Evolutionary conservation across 192 early-diverging fungal genomes (phyloP), one percentile per base, ranked within the genome.

Genomic region (Coemansia sp.): DNA sequence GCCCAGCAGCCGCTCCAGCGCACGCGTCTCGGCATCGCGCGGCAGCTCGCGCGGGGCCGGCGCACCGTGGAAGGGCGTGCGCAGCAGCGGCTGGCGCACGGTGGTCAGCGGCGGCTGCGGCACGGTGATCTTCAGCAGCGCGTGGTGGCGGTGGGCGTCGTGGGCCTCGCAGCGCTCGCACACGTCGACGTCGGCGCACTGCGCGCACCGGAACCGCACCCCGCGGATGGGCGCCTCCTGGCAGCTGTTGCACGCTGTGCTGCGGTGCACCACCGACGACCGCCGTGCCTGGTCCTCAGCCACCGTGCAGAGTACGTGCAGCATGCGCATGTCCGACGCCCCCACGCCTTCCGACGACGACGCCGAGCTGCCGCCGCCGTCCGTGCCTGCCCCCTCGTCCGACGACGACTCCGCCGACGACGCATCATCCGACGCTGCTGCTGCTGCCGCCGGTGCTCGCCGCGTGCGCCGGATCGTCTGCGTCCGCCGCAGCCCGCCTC

Each of bases 161-260:
- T 94, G 88, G 5, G 91, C 91, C 72, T 99, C 97, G 78, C 97
- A 99, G 4, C 85, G 73, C 64, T 94, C 92, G 75, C 97, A 99
- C 14, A 99, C 75, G 83, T 99, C 97, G 68, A 88, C 93, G 62
- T 95, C 93, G 45, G 92, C 86, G 66, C 97, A 99, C 64, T 98
- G 95, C 36, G 92, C 90, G 70, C 97, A 99, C 70, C 94, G 95
- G 87, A 91, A 98, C 3, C 97, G 89, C 19, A 89, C 75, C 7
- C 97, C 97, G 27, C 94, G 88, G 63, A 99, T 92, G 2, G 97
- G 97, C 29, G 90, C 86, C 31, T 87, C 86, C 19, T 86, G 86
- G 73, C 97, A 99, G 77, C 90, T 88, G 78, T 95, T 93, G 80
- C 97, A 99, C 31, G 93, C 91, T n/a, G 94, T 93, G 14, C 94